Evolutionary conservation across 2,329 filamentous ascomycete genomes (phyloP).

Genomic region (Delphinella strobiligena): DNA sequence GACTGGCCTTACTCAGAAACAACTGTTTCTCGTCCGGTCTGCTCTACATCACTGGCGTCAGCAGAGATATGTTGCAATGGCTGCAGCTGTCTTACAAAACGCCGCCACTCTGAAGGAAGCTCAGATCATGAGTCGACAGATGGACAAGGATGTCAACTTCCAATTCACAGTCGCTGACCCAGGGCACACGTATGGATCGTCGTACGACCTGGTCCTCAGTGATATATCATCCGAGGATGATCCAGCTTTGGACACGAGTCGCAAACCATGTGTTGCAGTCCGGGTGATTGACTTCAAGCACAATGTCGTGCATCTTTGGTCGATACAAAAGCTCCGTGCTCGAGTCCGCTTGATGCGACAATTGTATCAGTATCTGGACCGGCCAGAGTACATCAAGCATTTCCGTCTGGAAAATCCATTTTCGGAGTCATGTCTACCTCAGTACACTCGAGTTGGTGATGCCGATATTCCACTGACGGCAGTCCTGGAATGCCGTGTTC

Average conservation of each 20-base stretch:
- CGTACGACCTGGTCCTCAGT: slow-evolving; percentile 92
- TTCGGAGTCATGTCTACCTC: slow-evolving; percentile 75
- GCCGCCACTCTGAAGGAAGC: slow-evolving; percentile 85
- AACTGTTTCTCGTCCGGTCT: slow-evolving; percentile 57
- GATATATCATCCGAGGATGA: slow-evolving; percentile 77
- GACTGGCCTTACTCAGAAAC: slow-evolving; percentile 56
- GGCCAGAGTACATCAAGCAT: slow-evolving; percentile 88
- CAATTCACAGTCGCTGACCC: slow-evolving; percentile 87
- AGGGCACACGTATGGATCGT: slow-evolving; percentile 80
- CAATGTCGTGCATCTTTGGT: slow-evolving; percentile 83
- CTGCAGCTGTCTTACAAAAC: slow-evolving; percentile 79
- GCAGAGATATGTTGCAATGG: slow-evolving; percentile 85
- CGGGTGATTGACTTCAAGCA: slow-evolving; percentile 86
- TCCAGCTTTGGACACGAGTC: slow-evolving; percentile 54
- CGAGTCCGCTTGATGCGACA: slow-evolving; percentile 88
- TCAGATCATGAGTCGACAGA: slow-evolving; percentile 93
- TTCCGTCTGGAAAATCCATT: slow-evolving; percentile 90
- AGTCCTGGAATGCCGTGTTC: slow-evolving; percentile 87
- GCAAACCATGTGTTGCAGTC: slow-evolving; percentile 83
- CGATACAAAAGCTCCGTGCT: slow-evolving; percentile 78
- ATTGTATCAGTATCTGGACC: slow-evolving; percentile 91
- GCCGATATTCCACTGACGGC: slow-evolving; percentile 83
- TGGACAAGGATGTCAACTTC: slow-evolving; percentile 85
- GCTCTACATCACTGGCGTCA: slow-evolving; percentile 66
- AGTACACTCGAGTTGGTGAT: slow-evolving; percentile 86